Conservation (phyloP, 352 stramenopile genomes). For the Pythium aphanidermatum region DNA sequence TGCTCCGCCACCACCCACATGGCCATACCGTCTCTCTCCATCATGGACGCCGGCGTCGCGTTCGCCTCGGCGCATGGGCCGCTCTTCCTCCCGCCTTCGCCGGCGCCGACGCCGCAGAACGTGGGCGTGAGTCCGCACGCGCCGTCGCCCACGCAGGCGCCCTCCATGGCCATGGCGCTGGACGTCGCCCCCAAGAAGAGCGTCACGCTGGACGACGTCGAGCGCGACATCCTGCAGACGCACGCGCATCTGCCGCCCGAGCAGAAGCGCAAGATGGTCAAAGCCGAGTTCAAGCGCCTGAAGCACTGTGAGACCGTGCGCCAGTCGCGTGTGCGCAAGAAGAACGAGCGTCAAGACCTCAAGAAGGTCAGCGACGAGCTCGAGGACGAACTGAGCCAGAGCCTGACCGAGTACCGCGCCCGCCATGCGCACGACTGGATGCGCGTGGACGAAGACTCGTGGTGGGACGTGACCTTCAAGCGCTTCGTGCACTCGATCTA, state of each 20-base stretch:
- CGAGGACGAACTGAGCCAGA: constrained; percentile 33
- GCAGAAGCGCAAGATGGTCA: constrained; percentile 41
- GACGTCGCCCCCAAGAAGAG: constrained; percentile 18
- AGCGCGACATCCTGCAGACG: constrained; percentile 40
- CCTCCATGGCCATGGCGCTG: constrained; percentile 3
- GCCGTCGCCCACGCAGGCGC: constrained; percentile 30
- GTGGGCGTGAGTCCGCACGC: constrained; percentile 25
- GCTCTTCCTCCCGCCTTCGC: constrained; percentile 33
- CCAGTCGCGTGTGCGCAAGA: constrained; percentile 74
- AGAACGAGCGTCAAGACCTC: constrained; percentile 52
- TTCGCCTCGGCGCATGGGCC: too few species aligned
- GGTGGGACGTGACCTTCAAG: constrained; percentile 50
- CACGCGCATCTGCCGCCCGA: constrained; percentile 36
- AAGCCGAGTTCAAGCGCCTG: constrained; percentile 65
- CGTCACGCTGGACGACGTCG: constrained; percentile 57
- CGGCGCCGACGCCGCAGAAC: constrained; percentile 18
- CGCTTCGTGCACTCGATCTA: constrained; percentile 71
- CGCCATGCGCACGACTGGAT: constrained; percentile 36
- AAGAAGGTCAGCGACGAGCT: constrained; percentile 52
- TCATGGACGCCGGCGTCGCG: too few species aligned
- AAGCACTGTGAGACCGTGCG: constrained; percentile 77
- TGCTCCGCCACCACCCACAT: too few species aligned
- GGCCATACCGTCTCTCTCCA: too few species aligned
- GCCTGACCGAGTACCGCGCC: constrained; percentile 30
- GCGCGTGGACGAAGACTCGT: constrained; percentile 41